These are phyloP conservation scores for Garcileccinum viscosum DNA, from an alignment of 1,284 basidiomycete species.

Conservation along the genomic window DNA sequence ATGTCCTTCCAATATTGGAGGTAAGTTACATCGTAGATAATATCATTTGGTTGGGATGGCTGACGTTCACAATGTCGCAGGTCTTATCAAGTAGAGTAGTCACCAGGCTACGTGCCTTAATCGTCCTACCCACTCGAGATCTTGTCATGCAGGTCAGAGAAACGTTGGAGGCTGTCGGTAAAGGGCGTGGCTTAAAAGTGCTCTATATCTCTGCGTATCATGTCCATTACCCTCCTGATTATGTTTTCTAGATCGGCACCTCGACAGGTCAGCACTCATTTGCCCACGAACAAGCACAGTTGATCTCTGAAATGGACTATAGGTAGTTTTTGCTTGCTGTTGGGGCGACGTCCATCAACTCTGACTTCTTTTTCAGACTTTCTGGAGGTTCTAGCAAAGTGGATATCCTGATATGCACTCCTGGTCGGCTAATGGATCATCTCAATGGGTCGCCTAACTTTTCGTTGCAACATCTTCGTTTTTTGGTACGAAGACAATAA, in stretches of 20 bases:
- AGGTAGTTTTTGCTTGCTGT: constrained; percentile 44
- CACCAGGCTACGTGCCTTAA: constrained; percentile 86
- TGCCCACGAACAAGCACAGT: constrained; percentile 77
- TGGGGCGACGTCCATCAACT: not conserved
- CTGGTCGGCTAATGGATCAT: constrained; percentile 94
- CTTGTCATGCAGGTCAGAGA: constrained; percentile 93
- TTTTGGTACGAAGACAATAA: constrained; percentile 61
- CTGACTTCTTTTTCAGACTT: constrained; percentile 46
- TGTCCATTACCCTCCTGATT: constrained; percentile 1
- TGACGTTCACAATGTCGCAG: constrained; percentile 45
- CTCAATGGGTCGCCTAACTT: constrained; percentile 88
- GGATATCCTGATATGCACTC: constrained; percentile 95
- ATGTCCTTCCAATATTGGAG: constrained; percentile 92
- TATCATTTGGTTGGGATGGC: not conserved
- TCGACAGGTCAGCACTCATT: constrained; percentile 88
- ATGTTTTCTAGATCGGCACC: constrained; percentile 64
- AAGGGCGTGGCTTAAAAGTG: constrained; percentile 88
- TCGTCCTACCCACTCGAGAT: constrained; percentile 94
- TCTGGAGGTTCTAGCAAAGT: constrained; percentile 85
- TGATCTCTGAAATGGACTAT: constrained; percentile 61
- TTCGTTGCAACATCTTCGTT: constrained; percentile 91
- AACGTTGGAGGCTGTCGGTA: constrained; percentile 85
- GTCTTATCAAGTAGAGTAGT: constrained; percentile 75
- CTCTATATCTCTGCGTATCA: constrained; percentile 14
- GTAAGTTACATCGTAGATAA: constrained; percentile 44